phyloP scores from a whole-genome alignment of 228 moss, liverwort and hornwort species.

The Sphagnum magellanicum region DNA sequence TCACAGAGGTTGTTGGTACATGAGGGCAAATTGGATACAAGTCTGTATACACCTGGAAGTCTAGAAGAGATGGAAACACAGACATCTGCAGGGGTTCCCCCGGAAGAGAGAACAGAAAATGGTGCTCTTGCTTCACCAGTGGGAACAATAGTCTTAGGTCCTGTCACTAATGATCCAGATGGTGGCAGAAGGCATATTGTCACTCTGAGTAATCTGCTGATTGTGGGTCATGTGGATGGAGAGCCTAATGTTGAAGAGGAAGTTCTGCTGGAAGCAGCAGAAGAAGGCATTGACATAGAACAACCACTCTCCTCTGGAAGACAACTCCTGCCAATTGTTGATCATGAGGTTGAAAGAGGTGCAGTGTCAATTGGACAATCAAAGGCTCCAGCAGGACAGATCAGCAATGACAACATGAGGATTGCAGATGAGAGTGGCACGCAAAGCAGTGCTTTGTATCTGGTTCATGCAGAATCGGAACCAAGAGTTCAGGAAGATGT shows the following conservation, averaged over 20 bases:
- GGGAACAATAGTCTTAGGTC: too few relatives aligned
- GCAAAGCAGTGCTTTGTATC: too few relatives aligned
- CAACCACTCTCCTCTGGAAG: background rate
- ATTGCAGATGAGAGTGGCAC: too few relatives aligned
- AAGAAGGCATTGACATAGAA: background rate
- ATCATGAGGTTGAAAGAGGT: background rate
- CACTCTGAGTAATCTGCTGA: background rate
- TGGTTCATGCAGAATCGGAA: slow-evolving; percentile 1
- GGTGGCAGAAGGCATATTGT: background rate
- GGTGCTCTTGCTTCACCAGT: too few relatives aligned
- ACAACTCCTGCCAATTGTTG: background rate
- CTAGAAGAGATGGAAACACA: slow-evolving; percentile 13
- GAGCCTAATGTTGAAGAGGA: background rate
- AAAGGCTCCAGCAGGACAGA: slow-evolving; percentile 13
- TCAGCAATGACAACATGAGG: slow-evolving; percentile 4
- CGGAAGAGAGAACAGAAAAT: too few relatives aligned
- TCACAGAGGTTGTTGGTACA: too few relatives aligned
- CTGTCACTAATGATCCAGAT: background rate
- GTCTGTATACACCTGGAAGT: slow-evolving; percentile 19
- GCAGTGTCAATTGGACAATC: slow-evolving; percentile 30
- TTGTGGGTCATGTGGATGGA: background rate
- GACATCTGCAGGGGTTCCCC: background rate
- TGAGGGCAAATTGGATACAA: background rate
- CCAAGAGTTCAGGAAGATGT: background rate
- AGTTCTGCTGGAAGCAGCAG: background rate